phyloP scores from a whole-genome alignment of 176 grass and related monocot genomes.

The Aegilops bicornis region DNA sequence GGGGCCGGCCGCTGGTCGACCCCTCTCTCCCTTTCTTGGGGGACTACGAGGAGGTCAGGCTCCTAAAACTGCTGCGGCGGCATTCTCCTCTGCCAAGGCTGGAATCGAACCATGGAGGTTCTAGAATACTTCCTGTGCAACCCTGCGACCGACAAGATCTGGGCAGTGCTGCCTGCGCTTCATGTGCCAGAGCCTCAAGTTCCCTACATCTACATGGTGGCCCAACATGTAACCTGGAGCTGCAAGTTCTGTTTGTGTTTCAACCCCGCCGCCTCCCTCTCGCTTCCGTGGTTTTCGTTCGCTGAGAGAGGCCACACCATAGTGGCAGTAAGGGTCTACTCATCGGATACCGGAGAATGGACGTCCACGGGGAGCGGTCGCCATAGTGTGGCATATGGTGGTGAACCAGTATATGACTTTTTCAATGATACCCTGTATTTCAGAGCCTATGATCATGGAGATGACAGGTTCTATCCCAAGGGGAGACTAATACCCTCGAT shows the following conservation, averaged over 20 bases:
- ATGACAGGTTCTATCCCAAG: too few relatives aligned
- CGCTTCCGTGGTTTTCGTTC: neutral
- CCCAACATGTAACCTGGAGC: neutral
- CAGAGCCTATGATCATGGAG: neutral
- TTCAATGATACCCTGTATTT: neutral
- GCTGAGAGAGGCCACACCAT: accelerated
- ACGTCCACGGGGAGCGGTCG: neutral
- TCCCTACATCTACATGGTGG: neutral
- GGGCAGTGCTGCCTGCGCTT: neutral
- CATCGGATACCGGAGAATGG: neutral
- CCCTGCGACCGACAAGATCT: neutral
- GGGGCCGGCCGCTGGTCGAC: neutral
- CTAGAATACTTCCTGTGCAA: neutral
- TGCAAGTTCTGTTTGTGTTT: neutral
- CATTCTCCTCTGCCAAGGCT: neutral
- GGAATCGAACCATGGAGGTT: neutral
- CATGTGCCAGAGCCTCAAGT: neutral
- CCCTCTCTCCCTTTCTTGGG: neutral
- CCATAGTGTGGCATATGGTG: neutral
- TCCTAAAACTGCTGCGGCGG: neutral
- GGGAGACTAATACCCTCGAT: neutral
- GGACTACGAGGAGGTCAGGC: neutral
- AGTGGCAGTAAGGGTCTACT: neutral
- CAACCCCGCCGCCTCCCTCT: neutral
- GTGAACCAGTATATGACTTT: neutral